Percentiles rank a stretch among this genome's conserved stretches.
Evolutionary conservation across 2,329 filamentous ascomycete genomes (phyloP).

Genomic region (Fusarium devonianum): DNA sequence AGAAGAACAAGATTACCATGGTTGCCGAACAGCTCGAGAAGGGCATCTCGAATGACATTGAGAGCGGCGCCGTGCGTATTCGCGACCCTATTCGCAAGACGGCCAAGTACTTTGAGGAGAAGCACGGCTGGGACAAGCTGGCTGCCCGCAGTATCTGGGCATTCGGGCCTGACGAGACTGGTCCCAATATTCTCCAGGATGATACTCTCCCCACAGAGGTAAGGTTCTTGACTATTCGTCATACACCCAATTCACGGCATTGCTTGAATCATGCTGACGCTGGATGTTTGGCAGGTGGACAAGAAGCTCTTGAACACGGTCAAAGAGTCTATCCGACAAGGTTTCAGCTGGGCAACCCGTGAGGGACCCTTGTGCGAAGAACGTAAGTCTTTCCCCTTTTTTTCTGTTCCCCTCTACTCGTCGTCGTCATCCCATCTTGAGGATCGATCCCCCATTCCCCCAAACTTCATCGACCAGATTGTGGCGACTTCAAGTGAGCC

Average conservation of each 20-base stretch:
- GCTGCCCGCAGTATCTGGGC: constrained; percentile 97
- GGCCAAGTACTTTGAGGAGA: constrained; percentile 96
- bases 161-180: constrained; percentile 93
- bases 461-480: constrained; percentile 11
- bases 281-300: constrained; percentile 70
- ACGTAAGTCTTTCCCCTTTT: constrained; percentile 66
- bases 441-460: constrained; percentile 5
- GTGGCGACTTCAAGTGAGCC: constrained; percentile 31
- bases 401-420: not conserved
- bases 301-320: constrained; percentile 88
- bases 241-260: not conserved
- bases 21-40: constrained; percentile 95
- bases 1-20: constrained; percentile 99
- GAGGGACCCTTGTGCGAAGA: constrained; percentile 98
- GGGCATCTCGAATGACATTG: constrained; percentile 93
- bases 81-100: constrained; percentile 91
- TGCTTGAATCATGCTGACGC: constrained; percentile 10
- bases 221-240: constrained; percentile 42
- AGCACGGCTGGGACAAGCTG: constrained; percentile 95
- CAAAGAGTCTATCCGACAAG: constrained; percentile 91
- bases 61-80: constrained; percentile 88
- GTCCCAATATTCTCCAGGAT: constrained; percentile 95
- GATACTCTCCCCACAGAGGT: constrained; percentile 91
- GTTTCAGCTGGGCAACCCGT: constrained; percentile 94
- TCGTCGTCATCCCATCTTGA: constrained; percentile 10